Evolutionary conservation across 176 grass and related monocot genomes (phyloP), one percentile per base, ranked within the genome.

Genomic region (Coix lacrymajobi): DNA sequence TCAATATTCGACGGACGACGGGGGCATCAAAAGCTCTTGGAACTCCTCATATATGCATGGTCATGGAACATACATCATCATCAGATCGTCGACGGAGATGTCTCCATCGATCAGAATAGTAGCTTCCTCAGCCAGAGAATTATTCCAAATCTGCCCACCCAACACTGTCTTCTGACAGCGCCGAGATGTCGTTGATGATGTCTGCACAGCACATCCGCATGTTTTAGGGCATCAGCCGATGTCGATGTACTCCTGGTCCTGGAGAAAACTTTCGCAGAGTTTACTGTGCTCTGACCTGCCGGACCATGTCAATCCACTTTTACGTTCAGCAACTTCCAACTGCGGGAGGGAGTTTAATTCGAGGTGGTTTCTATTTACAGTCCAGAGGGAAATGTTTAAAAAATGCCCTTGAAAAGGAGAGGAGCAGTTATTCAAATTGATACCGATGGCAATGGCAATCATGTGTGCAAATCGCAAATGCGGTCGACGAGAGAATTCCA

Each of bases 301-400:
- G 40, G 81, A 85, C 76, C 62, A 4, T 62, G 62, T 74, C 87
- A 69, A 32, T 16, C 14, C 22, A 4, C n/a, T 69, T 66, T 80
- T 69, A 75, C 87, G 51, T 89, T 56, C 77, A 30, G 82, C 51
- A 89, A 81, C 31, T 66, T 17, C 77, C 76, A 41, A 80, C 87
- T 60, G 30, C 60, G 0, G 9, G 54, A 5, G 16, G 30, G 16
- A 61, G 22, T 62, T 62, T 10, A 4, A 54, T 29, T 32, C 1
- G 30, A 7, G 5, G 29, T 15, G 3, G 11, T 3, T 31, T 31
- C 31, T 17, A 20, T 29, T 65, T 31, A 41, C 3, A 20, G 62
- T 79, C 77, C 43, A 7, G 2, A 13, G 3, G n/a, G 43, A 52
- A 67, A 17, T 12, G 25, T 52, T 80, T 82, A 62, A 71, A 62